These are phyloP conservation scores for Neurospora sp. DNA, from an alignment of 495 filamentous ascomycete genomes.

Conservation along the genomic window DNA sequence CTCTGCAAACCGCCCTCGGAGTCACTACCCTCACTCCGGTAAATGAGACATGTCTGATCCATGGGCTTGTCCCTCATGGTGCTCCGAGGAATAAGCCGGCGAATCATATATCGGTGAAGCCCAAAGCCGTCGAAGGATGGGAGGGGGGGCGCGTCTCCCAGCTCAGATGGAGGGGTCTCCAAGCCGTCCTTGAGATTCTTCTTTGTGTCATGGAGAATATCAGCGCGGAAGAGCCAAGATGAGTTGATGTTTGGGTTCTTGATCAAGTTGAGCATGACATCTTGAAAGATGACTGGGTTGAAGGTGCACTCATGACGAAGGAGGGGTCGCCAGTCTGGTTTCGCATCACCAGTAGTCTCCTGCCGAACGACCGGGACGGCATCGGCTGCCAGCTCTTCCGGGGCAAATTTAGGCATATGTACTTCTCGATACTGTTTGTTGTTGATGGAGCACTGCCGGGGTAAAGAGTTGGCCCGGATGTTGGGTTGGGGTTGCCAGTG, in stretches of 20 bases:
- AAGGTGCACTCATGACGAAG: conserved; percentile 48
- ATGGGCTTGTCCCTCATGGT: conserved; percentile 59
- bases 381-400: conserved; percentile 25
- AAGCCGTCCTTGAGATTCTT: neutral
- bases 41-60: conserved; percentile 73
- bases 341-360: conserved; percentile 10
- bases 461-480: neutral
- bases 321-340: conserved; percentile 37
- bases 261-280: conserved; percentile 63
- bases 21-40: conserved; percentile 18
- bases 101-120: conserved; percentile 43
- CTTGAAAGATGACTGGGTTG: conserved; percentile 45
- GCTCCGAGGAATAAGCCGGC: conserved; percentile 74
- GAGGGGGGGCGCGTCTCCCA: neutral
- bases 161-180: conserved; percentile 7
- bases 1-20: conserved; percentile 12
- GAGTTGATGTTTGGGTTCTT: conserved; percentile 82
- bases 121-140: conserved; percentile 20
- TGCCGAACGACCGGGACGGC: conserved; percentile 15
- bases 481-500: neutral
- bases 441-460: neutral
- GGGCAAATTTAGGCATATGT: conserved; percentile 7
- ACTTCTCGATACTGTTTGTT: neutral
- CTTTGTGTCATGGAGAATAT: conserved; percentile 53
- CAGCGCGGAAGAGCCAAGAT: conserved; percentile 73